Evolutionary conservation across 2,329 filamentous ascomycete genomes (phyloP).

Genomic region (Stagonosporopsis tanaceti): DNA sequence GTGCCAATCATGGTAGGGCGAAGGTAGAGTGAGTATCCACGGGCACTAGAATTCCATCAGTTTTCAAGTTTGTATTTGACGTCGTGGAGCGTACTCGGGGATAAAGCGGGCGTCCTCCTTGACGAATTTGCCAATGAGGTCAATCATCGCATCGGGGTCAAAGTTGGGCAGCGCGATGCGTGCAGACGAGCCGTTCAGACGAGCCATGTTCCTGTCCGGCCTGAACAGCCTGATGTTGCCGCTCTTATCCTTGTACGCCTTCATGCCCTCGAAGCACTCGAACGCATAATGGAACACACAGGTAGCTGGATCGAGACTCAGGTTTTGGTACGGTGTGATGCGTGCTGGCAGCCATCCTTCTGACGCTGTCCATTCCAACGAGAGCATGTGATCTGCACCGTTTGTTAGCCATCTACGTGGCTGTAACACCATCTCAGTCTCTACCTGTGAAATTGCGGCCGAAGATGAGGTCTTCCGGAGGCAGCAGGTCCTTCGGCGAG

Average conservation of each 20-base stretch:
- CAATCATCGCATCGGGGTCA: constrained; percentile 74
- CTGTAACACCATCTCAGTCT: constrained; percentile 14
- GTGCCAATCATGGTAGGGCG: constrained; percentile 98
- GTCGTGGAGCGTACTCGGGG: constrained; percentile 66
- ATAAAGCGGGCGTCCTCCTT: constrained; percentile 89
- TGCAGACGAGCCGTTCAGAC: constrained; percentile 88
- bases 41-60: constrained; percentile 52
- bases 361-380: constrained; percentile 87
- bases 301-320: constrained; percentile 92
- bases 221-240: constrained; percentile 88
- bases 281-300: constrained; percentile 99
- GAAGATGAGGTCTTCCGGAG: constrained; percentile 86
- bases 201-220: constrained; percentile 94
- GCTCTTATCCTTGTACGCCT: constrained; percentile 90
- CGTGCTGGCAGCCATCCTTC: constrained; percentile 83
- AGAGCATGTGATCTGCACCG: constrained; percentile 88
- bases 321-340: constrained; percentile 95
- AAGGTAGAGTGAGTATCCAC: constrained; percentile 94
- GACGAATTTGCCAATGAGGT: constrained; percentile 81
- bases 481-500: constrained; percentile 75
- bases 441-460: constrained; percentile 88
- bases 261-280: constrained; percentile 98
- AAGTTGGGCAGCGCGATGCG: constrained; percentile 95
- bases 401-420: constrained; percentile 18
- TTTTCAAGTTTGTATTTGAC: background rate